Percentiles rank a stretch among this genome's conserved stretches.
Conservation (phyloP, 371 early-diverging fungal genomes). For the Entomophthora muscae region DNA sequence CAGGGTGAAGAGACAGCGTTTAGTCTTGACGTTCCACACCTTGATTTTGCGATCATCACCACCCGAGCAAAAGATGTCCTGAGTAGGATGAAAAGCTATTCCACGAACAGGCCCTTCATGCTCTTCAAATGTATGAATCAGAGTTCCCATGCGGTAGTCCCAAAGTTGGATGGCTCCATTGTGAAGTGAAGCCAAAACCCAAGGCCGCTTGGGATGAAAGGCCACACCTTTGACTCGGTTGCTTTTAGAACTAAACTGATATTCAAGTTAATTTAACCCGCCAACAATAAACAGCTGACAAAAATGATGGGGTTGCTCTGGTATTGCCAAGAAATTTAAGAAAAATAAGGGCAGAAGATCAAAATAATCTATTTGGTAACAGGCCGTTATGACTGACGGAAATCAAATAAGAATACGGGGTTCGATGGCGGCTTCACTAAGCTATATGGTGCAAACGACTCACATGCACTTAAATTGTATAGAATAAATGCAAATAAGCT, state of each 20-base stretch:
- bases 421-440: no score
- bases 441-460: no score
- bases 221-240: constrained; percentile 94
- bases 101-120: constrained; percentile 99
- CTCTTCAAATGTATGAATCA: constrained; percentile 92
- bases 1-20: constrained; percentile 85
- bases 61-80: constrained; percentile 95
- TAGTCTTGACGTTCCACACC: constrained; percentile 98
- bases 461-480: no score
- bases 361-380: no score
- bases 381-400: no score
- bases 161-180: constrained; percentile 96
- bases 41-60: constrained; percentile 99
- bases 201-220: constrained; percentile 96
- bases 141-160: constrained; percentile 98
- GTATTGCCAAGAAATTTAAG: no score
- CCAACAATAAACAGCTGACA: no score
- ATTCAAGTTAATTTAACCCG: no score
- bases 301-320: no score
- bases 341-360: no score
- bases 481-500: no score
- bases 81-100: constrained; percentile 92
- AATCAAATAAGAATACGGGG: no score
- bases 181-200: constrained; percentile 93
- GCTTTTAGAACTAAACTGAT: constrained; percentile 92